Evolutionary conservation across 306 rosid species (phyloP), one percentile per base, ranked within the genome.

Genomic region (Pterocarpus macrocarpus): DNA sequence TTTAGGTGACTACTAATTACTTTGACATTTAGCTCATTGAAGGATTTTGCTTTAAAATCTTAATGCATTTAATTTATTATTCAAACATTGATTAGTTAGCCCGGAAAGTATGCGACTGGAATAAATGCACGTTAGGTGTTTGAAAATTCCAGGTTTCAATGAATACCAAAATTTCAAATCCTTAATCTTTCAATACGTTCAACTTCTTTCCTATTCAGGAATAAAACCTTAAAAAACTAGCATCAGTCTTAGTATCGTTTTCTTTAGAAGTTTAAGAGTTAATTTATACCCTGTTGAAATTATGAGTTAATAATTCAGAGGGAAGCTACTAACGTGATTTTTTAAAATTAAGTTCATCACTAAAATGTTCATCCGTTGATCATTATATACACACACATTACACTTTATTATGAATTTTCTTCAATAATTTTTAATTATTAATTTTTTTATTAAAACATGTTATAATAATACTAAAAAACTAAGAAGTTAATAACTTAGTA

Each of bases 1-100:
- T n/a, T 59, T 16, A 63, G 80, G 52, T n/a, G 3, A 66, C 32
- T 43, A 66, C 55, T 64, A n/a, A 35, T 49, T 66, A 9, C 57
- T 59, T 82, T 82, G 72, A 76, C 80, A 68, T 44, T 66, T 65
- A 1, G 12, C 34, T 61, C 83, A 13, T 47, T 52, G 43, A 79
- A 35, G 22, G 0, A 9, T 36, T 34, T 71, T 36, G 34, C 28
- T 49, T 55, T 41, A 2, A 73, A 55, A 44, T 39, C 50, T 64
- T 33, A 16, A n/a, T 41, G 35, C 35, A 68, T 43, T 43, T 5
- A 43, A 5, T 35, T 12, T 34, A 55, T 6, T 35, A 55, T 75
- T 81, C 59, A 39, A 66, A 56, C 47, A 16, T 43, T 33, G 33
- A 38, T 62, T 61, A 30, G 34, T 44, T 61, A 65, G 34, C 35